Base-by-base conservation (phyloP, 1,139 yeast species). In the Debaryomyces psychrophilus region DNA sequence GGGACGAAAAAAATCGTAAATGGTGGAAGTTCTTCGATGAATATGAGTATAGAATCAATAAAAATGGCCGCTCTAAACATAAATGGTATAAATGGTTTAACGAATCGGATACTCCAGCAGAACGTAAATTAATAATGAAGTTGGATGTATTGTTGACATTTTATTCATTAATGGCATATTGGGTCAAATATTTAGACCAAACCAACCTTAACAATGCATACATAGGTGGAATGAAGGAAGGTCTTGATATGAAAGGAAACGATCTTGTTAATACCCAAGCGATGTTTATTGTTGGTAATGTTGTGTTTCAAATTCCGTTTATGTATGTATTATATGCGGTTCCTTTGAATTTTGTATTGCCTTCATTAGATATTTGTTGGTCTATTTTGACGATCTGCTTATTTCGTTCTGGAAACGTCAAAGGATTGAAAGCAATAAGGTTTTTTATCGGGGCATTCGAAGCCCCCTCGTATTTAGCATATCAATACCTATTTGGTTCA, bases 111-210 rank as follows among this genome's bases (percentile, higher is more conserved):
- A 71, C 88, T 2, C 72, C 76, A 2, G 83, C 74, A 11, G 79
- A 74, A 81, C 81, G 68, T 62, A 77, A 54, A 40, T 68, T 86
- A 43, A 69, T 87, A 41, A 62, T 78, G 60, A 87, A 87, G 59
- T 64, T 86, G 43, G 95, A 87, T 58, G 47, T 84, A 9, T 58
- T 83, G 37, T 69, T 86, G 51, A 78, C 86, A 3, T 64, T 81
- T 35, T 85, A 81, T 60, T 76, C 86, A 28, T 70, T 84, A 55
- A 66, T 82, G 66, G 81, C 84, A 17, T 85, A 83, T 62, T 86
- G 89, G 87, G 84, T 83, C 43, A 85, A 85, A 58, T 82, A 82
- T 47, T 68, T 86, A 44, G 92, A 86, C 60, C 78, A 78, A 48
- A 72, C 82, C 40, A 80, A 79, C 57, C 68, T 82, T 44, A 79